These are phyloP conservation scores for Didymella exigua DNA, from an alignment of 2,329 filamentous ascomycete species.

Conservation along the genomic window DNA sequence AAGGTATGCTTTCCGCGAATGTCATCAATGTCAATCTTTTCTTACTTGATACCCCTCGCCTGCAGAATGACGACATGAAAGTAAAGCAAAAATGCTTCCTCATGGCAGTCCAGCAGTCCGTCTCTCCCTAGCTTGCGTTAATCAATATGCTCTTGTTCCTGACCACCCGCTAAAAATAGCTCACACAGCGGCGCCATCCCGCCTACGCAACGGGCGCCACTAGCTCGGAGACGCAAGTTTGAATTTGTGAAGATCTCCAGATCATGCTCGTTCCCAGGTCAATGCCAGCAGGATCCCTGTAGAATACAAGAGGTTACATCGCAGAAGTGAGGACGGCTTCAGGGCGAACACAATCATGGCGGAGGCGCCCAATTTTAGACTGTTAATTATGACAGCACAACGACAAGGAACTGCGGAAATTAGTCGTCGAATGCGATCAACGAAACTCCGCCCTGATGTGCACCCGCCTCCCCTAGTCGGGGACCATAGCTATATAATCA, in stretches of 20 bases:
- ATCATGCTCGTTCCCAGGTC: too few relatives aligned
- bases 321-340: neutral
- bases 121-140: too few relatives aligned
- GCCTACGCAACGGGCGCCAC: neutral
- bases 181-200: slow-evolving; percentile 1
- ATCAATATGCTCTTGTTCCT: too few relatives aligned
- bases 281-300: neutral
- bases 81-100: too few relatives aligned
- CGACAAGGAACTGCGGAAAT: neutral
- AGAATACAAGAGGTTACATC: neutral
- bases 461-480: neutral
- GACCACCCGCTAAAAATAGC: slow-evolving; percentile 1
- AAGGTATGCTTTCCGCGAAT: too few relatives aligned
- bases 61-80: too few relatives aligned
- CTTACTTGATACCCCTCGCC: too few relatives aligned
- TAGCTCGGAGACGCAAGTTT: slow-evolving; percentile 5
- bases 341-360: neutral
- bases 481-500: neutral
- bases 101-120: too few relatives aligned
- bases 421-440: neutral
- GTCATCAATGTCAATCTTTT: too few relatives aligned
- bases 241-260: too few relatives aligned
- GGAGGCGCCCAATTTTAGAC: neutral
- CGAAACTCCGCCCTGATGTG: neutral
- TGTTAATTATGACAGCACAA: neutral